Evolutionary conservation across 169 alveolate species (phyloP), one percentile per base, ranked within the genome.

Genomic region (Blepharisma undulans): DNA sequence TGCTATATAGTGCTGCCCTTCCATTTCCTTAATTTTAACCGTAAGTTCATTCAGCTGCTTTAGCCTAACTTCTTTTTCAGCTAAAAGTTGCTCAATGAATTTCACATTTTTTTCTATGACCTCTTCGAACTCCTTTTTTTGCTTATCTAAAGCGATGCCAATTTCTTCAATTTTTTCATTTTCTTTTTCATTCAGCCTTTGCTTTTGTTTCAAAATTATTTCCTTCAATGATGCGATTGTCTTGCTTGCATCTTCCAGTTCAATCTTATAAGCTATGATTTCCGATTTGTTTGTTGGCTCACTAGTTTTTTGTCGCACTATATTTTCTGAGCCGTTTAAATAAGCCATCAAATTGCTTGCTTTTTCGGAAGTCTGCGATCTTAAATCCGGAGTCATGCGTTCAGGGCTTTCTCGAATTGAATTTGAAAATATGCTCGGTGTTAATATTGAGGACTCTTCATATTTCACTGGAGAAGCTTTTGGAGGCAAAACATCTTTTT

Each of bases 1-100:
- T 72, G 90, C 92, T 90, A 93, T 90, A 78, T 90, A 85, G 74
- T 87, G 82, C 22, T 78, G 86, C 82, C 91, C 90, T 82, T 95
- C 95, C 76, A 76, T 81, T 74, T 84, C 94, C 60, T 78, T 79
- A 33, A 91, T 66, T 71, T 91, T 87, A 21, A 21, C 29, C 27
- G 16, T 59, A 7, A 91, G 59, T 18, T 82, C 78, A 21, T 59
- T 80, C 16, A 91, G 76, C 48, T 91, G 78, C 12, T 76, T 72
- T 8, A 72, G 86, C 22, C 87, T 30, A 16, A 36, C 74, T 86
- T 86, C 76, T 91, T 91, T 91, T 76, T 87, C 92, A 19, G 48
- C 29, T 34, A 86, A 32, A 59, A 86, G 90, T 36, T 86, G 84
- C 27, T 86, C 90, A 29, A 86, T 72, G n/a, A 86, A 86, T 4